Conservation (phyloP, 2,329 filamentous ascomycete genomes). For the Alternaria arbusti region DNA sequence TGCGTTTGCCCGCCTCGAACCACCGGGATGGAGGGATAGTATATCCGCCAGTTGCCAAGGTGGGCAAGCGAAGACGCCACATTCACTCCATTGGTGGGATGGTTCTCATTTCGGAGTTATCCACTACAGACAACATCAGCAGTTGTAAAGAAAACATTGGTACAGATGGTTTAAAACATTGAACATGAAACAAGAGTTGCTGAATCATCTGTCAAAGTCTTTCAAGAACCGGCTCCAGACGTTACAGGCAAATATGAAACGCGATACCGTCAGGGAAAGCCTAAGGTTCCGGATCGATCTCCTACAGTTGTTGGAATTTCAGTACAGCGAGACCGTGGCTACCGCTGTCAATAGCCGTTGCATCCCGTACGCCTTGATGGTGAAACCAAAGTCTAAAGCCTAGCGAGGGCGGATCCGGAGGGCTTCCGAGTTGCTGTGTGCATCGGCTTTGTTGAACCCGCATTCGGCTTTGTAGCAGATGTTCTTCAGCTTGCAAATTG, state of each 20-base stretch:
- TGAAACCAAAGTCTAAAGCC: neutral
- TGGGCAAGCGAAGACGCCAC: neutral
- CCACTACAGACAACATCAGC: neutral
- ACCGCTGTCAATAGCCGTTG: neutral
- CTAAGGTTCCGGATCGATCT: neutral
- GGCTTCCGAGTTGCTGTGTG: neutral
- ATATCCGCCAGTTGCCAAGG: constrained; percentile 7
- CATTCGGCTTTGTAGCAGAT: neutral
- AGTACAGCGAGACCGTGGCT: neutral
- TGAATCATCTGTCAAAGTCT: neutral
- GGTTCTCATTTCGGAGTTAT: neutral
- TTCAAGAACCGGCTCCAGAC: neutral
- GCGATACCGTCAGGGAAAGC: neutral
- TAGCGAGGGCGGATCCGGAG: neutral
- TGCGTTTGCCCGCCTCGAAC: neutral
- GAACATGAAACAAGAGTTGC: neutral
- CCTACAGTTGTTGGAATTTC: neutral
- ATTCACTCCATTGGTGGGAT: neutral
- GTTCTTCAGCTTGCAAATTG: neutral
- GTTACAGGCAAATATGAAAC: neutral
- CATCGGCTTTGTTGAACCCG: neutral
- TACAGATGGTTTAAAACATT: neutral
- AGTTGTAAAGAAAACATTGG: neutral
- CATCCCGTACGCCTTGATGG: neutral
- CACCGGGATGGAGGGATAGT: neutral